These are phyloP conservation scores for Chlamydomonas sp. DNA, from an alignment of 139 green algal species.

Conservation along the genomic window DNA sequence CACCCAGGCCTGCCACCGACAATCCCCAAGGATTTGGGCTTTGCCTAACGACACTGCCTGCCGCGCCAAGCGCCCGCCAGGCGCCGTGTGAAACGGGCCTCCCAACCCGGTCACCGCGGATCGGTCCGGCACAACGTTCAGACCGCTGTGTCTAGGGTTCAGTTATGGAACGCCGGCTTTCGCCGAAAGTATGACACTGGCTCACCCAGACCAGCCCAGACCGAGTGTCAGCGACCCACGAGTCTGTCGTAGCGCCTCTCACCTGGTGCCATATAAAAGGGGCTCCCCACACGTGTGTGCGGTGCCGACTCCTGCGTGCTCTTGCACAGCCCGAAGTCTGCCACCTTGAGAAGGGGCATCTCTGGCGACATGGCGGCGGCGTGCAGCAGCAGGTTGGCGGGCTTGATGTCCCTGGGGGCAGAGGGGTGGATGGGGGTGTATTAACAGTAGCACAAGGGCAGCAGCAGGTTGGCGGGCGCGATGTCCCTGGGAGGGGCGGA, in stretches of 20 bases:
- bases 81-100: no score
- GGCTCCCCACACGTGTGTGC: conserved; percentile 30
- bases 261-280: conserved; percentile 31
- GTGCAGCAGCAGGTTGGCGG: conserved; percentile 30
- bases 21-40: no score
- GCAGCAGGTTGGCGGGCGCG: no score
- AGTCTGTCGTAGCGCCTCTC: neutral
- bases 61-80: no score
- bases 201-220: neutral
- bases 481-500: neutral
- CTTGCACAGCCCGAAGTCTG: conserved; percentile 30
- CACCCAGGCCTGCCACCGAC: no score
- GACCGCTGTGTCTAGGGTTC: no score
- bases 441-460: neutral
- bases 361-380: neutral
- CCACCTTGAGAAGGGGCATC: conserved; percentile 28
- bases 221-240: neutral
- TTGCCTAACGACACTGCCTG: no score
- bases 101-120: no score
- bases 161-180: no score
- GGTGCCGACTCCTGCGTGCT: neutral
- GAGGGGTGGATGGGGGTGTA: neutral
- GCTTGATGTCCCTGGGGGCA: conserved; percentile 31
- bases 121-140: no score
- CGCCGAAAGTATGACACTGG: neutral